phyloP scores from a whole-genome alignment of 2,329 filamentous ascomycete genomes.

The Xylaria sp. region DNA sequence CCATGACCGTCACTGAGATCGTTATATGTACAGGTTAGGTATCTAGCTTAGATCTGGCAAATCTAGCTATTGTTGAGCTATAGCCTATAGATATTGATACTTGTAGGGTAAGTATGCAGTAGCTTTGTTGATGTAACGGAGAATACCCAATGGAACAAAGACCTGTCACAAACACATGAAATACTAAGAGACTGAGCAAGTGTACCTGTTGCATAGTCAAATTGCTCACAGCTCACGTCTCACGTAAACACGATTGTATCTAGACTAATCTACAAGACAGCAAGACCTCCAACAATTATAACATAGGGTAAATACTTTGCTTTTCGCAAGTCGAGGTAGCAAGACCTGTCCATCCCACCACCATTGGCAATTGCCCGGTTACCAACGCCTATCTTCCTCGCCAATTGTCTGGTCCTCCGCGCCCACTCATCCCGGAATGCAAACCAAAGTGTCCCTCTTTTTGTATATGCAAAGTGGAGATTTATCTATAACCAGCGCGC shows the following conservation, averaged over 20 bases:
- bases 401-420: conserved; percentile 22
- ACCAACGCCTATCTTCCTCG: conserved; percentile 23
- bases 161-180: too few species aligned
- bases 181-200: neutral
- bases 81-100: too few species aligned
- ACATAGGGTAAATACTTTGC: conserved; percentile 7
- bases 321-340: conserved; percentile 10
- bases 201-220: neutral
- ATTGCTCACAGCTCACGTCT: conserved; percentile 6
- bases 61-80: too few species aligned
- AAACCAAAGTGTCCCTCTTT: conserved; percentile 27
- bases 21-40: too few species aligned
- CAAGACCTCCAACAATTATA: neutral
- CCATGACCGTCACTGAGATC: too few species aligned
- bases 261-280: conserved; percentile 28
- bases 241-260: conserved; percentile 11
- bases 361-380: conserved; percentile 21
- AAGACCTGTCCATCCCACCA: conserved; percentile 9
- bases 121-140: too few species aligned
- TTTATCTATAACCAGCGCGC: conserved; percentile 56
- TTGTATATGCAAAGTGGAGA: conserved; percentile 60
- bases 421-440: conserved; percentile 36
- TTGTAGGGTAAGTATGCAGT: too few species aligned
- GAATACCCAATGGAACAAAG: too few species aligned
- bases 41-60: too few species aligned